A percentile compares a stretch with the other conserved stretches of the same genome.
These are phyloP conservation scores for Quercus suber DNA, from an alignment of 306 rosid species.

Conservation along the genomic window DNA sequence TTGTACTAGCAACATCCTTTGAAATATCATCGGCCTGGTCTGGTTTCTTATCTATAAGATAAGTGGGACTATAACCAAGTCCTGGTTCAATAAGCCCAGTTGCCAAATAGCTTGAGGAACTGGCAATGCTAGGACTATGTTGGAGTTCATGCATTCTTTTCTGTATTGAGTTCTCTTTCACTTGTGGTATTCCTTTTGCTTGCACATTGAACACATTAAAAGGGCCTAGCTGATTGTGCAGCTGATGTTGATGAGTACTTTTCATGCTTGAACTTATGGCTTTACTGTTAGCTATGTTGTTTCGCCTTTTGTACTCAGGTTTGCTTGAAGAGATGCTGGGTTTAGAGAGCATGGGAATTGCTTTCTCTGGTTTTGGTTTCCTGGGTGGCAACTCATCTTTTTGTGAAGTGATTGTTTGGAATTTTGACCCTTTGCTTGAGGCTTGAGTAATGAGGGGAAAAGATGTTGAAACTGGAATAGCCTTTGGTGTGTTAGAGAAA, in stretches of 20 bases:
- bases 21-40: constrained; percentile 37
- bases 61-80: neutral
- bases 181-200: constrained; percentile 18
- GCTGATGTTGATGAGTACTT: constrained; percentile 14
- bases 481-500: constrained; percentile 2
- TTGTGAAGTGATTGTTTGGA: constrained; percentile 1
- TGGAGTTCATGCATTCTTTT: constrained; percentile 10
- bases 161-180: constrained; percentile 5
- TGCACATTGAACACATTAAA: constrained; percentile 7
- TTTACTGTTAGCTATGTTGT: neutral
- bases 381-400: constrained; percentile 18
- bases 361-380: constrained; percentile 6
- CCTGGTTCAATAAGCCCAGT: constrained; percentile 17
- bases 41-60: neutral
- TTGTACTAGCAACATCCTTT: constrained; percentile 38
- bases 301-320: constrained; percentile 10
- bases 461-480: neutral
- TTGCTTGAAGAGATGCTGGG: constrained; percentile 20
- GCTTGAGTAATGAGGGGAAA: constrained; percentile 7
- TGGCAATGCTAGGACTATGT: constrained; percentile 17
- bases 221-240: constrained; percentile 7
- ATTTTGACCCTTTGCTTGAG: constrained; percentile 7
- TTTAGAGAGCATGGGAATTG: constrained; percentile 14
- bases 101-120: neutral
- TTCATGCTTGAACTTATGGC: constrained; percentile 6